Conservation (phyloP, 371 early-diverging fungal genomes). For the Syncephalastrum racemosum region DNA sequence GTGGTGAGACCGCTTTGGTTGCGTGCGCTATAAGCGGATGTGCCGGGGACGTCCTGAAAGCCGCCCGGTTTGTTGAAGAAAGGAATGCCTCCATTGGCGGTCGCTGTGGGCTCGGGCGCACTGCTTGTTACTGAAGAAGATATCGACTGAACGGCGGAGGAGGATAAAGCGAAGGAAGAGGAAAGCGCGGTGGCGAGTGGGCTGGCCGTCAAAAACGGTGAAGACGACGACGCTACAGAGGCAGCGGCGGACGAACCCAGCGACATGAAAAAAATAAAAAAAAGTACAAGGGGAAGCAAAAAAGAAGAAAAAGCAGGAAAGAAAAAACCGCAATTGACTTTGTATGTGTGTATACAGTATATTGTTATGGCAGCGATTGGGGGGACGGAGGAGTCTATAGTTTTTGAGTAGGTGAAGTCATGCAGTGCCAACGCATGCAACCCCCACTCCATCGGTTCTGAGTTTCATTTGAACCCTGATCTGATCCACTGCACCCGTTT, state of each 20-base stretch:
- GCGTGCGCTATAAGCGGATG: slow-evolving; percentile 12
- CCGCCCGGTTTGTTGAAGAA: not conserved
- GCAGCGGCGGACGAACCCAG: not conserved
- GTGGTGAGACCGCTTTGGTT: slow-evolving; percentile 31
- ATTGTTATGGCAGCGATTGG: no score
- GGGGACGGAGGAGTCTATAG: no score
- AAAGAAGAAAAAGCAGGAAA: slow-evolving; percentile 4
- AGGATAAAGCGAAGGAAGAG: slow-evolving; percentile 1
- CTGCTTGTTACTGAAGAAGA: not conserved
- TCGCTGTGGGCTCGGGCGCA: not conserved
- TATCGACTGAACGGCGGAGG: not conserved
- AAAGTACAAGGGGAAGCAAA: not conserved
- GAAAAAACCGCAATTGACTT: not conserved
- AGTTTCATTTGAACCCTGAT: no score
- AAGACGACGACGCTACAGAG: not conserved
- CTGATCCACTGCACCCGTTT: no score
- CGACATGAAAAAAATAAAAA: not conserved
- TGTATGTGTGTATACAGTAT: no score
- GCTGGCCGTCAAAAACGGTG: slow-evolving; percentile 5
- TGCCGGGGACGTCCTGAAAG: slow-evolving; percentile 12
- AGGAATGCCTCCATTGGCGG: not conserved
- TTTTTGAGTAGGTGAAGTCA: no score
- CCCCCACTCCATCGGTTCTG: no score
- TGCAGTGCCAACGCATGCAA: no score
- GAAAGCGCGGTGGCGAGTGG: not conserved